phyloP scores from a whole-genome alignment of 202 grass and related monocot genomes.

The Panicum virgatum region DNA sequence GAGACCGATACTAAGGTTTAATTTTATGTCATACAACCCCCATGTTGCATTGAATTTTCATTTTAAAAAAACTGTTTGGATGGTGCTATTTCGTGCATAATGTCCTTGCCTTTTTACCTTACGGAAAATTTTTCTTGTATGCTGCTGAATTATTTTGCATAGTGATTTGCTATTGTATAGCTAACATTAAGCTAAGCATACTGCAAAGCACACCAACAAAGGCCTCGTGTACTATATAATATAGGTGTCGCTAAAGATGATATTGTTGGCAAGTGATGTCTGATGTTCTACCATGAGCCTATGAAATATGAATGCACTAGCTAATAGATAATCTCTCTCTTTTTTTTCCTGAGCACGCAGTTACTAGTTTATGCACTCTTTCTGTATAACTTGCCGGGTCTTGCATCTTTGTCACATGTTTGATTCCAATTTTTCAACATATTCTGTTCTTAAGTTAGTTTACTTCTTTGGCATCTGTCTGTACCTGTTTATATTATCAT shows the following conservation, averaged over 20 bases:
- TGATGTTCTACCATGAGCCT: not conserved
- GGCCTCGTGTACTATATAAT: not conserved
- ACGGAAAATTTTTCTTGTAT: not conserved
- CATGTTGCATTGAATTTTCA: not conserved
- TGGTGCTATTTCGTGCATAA: not conserved
- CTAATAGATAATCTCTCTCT: not conserved
- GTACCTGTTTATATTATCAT: not conserved
- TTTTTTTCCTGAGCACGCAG: not conserved
- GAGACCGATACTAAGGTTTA: conserved; percentile 69
- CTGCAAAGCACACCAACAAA: not conserved
- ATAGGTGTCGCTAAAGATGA: not conserved
- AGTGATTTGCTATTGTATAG: not conserved
- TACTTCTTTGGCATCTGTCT: not conserved
- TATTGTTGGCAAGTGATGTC: conserved; percentile 9
- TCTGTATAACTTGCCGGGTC: not conserved
- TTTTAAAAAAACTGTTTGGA: not conserved
- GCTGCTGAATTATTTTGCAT: not conserved
- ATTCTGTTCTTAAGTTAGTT: conserved; percentile 10
- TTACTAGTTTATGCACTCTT: not conserved
- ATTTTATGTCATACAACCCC: conserved; percentile 3
- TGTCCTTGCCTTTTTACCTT: not conserved
- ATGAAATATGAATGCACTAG: conserved; percentile 4
- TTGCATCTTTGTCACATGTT: conserved; percentile 21
- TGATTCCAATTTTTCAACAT: not conserved
- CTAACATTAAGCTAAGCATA: not conserved